Percentiles rank a stretch among this genome's conserved stretches.
Evolutionary conservation across 345 rosid species (phyloP).

Genomic region (Pelargonium nanum): DNA sequence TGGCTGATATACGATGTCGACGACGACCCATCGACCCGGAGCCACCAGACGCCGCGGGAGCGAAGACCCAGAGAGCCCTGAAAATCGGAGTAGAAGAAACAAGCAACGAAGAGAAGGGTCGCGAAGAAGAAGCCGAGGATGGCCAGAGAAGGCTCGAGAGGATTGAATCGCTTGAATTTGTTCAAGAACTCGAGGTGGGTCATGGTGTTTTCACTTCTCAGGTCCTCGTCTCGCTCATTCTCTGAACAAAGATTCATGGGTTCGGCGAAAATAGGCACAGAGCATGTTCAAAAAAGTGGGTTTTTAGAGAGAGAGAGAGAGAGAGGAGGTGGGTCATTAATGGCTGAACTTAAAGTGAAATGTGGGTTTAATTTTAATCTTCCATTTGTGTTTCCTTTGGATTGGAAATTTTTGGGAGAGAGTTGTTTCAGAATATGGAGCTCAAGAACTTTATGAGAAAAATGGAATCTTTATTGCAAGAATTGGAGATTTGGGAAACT

Average conservation of each 20-base stretch:
- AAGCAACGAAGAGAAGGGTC: constrained; percentile 27
- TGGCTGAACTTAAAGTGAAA: no score
- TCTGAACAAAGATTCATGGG: constrained; percentile 9
- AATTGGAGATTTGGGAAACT: no score
- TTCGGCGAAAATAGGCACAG: constrained; percentile 1
- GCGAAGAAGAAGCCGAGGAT: constrained; percentile 36
- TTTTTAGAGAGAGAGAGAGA: neutral
- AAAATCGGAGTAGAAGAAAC: constrained; percentile 41
- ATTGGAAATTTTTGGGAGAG: no score
- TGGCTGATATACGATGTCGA: constrained; percentile 8
- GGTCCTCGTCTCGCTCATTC: neutral
- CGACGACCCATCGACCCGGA: constrained; percentile 14
- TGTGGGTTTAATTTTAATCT: no score
- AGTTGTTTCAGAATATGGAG: no score
- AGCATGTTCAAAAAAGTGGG: neutral
- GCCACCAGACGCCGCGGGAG: constrained; percentile 22
- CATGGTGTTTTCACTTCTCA: constrained; percentile 12
- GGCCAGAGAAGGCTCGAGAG: constrained; percentile 36
- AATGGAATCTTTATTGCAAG: no score
- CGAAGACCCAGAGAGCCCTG: constrained; percentile 15
- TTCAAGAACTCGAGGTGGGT: constrained; percentile 26
- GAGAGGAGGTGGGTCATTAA: neutral
- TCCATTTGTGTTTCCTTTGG: no score
- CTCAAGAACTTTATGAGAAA: no score
- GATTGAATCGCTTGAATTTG: constrained; percentile 34